These are phyloP conservation scores for Brassica juncea DNA, from an alignment of 345 rosid genomes.

Conservation along the genomic window DNA sequence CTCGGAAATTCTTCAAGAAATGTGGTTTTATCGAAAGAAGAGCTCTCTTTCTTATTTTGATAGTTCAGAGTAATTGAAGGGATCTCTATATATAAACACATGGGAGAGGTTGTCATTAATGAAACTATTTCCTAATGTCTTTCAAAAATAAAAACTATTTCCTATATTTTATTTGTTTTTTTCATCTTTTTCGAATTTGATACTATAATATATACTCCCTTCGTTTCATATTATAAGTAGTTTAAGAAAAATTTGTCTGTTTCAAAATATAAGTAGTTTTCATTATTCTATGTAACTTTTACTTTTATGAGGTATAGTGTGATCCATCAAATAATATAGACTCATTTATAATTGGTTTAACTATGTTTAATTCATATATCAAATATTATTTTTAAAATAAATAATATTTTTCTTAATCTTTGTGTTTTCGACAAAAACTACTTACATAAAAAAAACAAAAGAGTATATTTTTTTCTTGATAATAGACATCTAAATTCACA, in stretches of 20 bases:
- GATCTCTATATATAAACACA: constrained; percentile 37
- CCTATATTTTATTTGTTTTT: background rate
- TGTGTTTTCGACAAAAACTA: too few species aligned
- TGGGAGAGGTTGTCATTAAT: constrained; percentile 24
- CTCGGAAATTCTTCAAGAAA: background rate
- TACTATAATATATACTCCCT: constrained; percentile 4
- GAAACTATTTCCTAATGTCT: background rate
- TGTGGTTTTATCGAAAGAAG: background rate
- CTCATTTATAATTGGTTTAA: too few species aligned
- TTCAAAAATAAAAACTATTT: background rate
- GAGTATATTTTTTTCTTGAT: background rate
- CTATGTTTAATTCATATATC: too few species aligned
- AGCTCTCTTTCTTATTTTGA: constrained; percentile 21
- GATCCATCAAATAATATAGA: too few species aligned
- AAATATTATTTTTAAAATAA: too few species aligned
- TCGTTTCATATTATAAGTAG: too few species aligned
- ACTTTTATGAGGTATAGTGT: too few species aligned
- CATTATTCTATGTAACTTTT: too few species aligned
- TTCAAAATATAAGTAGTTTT: too few species aligned
- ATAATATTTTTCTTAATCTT: too few species aligned
- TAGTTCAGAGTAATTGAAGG: constrained; percentile 23
- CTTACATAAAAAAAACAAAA: too few species aligned
- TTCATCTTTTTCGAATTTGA: constrained; percentile 30
- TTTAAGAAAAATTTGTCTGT: too few species aligned
- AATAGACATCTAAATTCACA: background rate